Base-by-base conservation (phyloP, 306 rosid species). In the Lablab purpureus region DNA sequence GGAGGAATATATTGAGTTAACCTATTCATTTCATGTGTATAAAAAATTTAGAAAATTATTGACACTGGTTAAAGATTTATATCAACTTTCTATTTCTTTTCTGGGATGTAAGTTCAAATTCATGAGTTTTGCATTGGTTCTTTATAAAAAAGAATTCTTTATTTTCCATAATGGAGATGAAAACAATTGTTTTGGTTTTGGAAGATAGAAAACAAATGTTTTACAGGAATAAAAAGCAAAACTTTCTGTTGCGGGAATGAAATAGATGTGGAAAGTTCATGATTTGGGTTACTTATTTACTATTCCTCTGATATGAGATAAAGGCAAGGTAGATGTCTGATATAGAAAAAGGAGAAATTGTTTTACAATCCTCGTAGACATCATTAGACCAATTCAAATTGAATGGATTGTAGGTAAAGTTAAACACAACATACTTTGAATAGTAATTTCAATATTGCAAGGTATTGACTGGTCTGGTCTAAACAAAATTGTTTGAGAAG, bases 381-480 rank as follows among this genome's bases (percentile, higher is more conserved):
- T 50, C 12, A 12, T 55, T 25, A 27, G 75, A 78, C 59, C 59
- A 78, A 78, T 55, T 78, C 77, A 78, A 78, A 78, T 56, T 78
- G 77, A 78, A 78, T 45, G 10, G 2, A 7, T 30, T 67, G 75
- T 27, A 13, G 49, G 41, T 41, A 41, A 68, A 78, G 47, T 43
- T 36, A 65, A 36, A 37, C 0, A 65, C n/a, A 54, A 37, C 37
- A 40, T 55, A 12, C 50, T 12, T 27, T 56, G 22, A 41, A 3
- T 41, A 52, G 67, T 13, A 43, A 58, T 25, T 69, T 69, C 50
- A 56, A 50, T 21, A 40, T 58, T 46, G 34, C 72, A 58, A 75
- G 84, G 63, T 64, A 75, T 74, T 81, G 81, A 81, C 52, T 30
- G 32, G 84, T 67, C 37, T 67, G 72, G 65, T 75, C 73, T 11